Base-by-base conservation (phyloP, 306 rosid species). In the Cyclanthera cordifolia region DNA sequence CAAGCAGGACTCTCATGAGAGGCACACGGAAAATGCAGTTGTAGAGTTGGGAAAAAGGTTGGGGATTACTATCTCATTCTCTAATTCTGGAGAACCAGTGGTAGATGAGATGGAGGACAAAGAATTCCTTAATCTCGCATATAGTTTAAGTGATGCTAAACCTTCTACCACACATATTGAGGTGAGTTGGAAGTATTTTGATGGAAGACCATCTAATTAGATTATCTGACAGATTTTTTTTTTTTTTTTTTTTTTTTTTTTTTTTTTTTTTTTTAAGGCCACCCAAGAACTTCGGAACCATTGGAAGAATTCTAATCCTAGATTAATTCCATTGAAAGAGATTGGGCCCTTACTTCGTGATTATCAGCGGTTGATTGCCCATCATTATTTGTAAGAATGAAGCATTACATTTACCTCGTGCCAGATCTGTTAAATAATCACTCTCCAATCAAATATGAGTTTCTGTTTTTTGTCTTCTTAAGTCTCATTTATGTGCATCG, bases 331-430 rank as follows among this genome's bases (percentile, higher is more conserved):
- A 70, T 85, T 93, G 56, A 84, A 79, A 80, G 98, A 93, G 84
- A 79, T 93, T 49, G 95, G 96, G 59, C 94, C 98, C 15, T 73
- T 93, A 78, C 95, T 93, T 81, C 90, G 92, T 70, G 96, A 90
- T 70, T 90, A 87, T 77, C 96, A 87, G 53, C 90, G 92, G 47
- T 81, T 79, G 69, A 75, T 90, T 74, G 58, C 82, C 77, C 78
- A 74, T 49, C 72, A 39, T 67, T 77, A 82, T 68, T 57, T 82
- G 96, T 87, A 87, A 85, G 92, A 67, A 64, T 64, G 34, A 20
- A 64, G 53, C 24, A 23, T 43, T 64, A 2, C 2, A 30, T 37
- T 43, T 64, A 6, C 3, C 51, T 41, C 14, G 0, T 63, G 14
- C 20, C n/a, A 8, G 34, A 43, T 64, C 37, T 43, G 45, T 43